Base-by-base conservation (phyloP, 1,284 basidiomycete species). In the Hemileia vastatrix region DNA sequence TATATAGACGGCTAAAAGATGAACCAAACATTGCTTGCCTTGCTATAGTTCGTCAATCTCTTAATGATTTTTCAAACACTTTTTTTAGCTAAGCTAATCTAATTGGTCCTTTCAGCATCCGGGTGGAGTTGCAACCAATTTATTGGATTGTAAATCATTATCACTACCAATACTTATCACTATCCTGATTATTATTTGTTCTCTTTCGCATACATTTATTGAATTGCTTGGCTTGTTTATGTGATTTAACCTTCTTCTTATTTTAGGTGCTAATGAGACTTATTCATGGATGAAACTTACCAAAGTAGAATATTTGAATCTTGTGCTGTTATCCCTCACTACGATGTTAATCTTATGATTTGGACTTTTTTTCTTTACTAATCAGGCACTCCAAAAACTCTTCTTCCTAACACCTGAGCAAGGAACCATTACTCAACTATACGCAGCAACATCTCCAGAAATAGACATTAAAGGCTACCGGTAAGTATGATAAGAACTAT, bases 381-480 rank as follows among this genome's bases (percentile, higher is more conserved):
- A 19, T 19, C 15, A 15, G 15, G 36, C 36, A 6, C n/a, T 43
- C 36, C 6, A 8, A n/a, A 6, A n/a, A 43, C n/a, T n/a, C 8
- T 6, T 43, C 6, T 48, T 19, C 6, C 11, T 19, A 6, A 48
- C 47, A 6, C 47, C 47, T 6, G 6, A 6, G 11, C 11, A 53
- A 19, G 51, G 51, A 8, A 27, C 51, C 8, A 8, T 31, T 9
- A 53, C 51, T 32, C 51, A 53, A 15, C 31, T 53, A 4, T 53
- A 53, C 27, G 51, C 51, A 11, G 51, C 51, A 3, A 53, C 51
- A 8, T 53, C 51, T 32, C 51, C 51, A 15, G 51, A 53, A 31
- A 53, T 53, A 15, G 51, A 53, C 3, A 31, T 15, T 2, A 53
- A 53, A 18, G 27, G 21, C 2, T 15, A 31, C 13, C 27, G 13